Evolutionary conservation across 768 basidiomycete genomes (phyloP), one percentile per base, ranked within the genome.

Genomic region (Rhodotorula toruloides): DNA sequence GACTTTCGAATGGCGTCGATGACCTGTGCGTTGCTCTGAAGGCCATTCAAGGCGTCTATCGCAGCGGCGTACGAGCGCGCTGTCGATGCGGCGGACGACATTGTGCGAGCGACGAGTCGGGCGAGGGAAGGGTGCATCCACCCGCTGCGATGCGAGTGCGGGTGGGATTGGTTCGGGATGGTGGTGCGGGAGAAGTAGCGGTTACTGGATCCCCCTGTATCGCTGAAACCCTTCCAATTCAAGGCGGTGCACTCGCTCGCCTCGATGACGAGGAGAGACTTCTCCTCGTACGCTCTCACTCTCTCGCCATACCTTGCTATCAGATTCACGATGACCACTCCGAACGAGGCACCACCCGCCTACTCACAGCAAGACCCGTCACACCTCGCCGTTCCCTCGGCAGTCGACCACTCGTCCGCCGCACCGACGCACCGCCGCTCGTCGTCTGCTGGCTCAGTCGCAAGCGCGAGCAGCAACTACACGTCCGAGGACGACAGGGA

Each of bases 21-120:
- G 29, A 86, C 84, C n/a, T 91, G 90, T 25, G 91, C 91, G 81
- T 98, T 99, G 36, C 88, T 88, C 77, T 99, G 93, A 25, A 76
- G 66, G 16, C 55, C 59, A 63, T 81, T 81, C 56, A 81, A 76
- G 8, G 77, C 72, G 39, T 77, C 72, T 64, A 81, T 78, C 2
- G 80, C 80, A 29, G 78, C 77, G 69, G 76, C 50, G 60, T 66
- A 72, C 4, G 65, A 27, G 50, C 68, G 58, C 25, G 47, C 12
- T 12, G 44, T 1, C 0, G 34, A 12, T 0, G 50, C 3, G 13
- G 34, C 34, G 4, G 37, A 10, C 53, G 29, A 39, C n/a, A 14
- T 27, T 1, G 37, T n/a, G n/a, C n/a, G n/a, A n/a, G n/a, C 22
- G 37, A 54, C 4, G n/a, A 4, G 11, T 19, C 37, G 22, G 2